Percentiles rank a stretch among this genome's conserved stretches.
These are phyloP conservation scores for Cryphonectria parasitica DNA, from an alignment of 2,329 filamentous ascomycete species.

Conservation along the genomic window DNA sequence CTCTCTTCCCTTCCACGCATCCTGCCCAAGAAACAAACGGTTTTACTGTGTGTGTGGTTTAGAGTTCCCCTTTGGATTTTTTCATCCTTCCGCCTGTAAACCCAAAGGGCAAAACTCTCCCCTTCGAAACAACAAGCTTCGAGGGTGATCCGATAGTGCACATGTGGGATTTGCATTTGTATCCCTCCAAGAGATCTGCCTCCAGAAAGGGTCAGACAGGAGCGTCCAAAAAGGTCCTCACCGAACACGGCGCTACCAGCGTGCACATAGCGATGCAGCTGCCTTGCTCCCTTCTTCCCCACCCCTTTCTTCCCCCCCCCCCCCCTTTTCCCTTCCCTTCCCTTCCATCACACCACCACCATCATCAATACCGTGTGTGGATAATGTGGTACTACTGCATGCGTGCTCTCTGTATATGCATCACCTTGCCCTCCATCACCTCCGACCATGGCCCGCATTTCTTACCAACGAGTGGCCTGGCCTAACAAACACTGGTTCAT, in stretches of 20 bases:
- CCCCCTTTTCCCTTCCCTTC: background rate
- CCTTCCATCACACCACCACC: background rate
- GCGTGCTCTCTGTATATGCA: slow-evolving; percentile 2
- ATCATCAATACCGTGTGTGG: background rate
- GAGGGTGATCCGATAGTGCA: background rate
- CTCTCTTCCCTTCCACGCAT: background rate
- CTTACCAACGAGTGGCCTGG: background rate
- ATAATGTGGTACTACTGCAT: background rate
- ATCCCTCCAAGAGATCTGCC: background rate
- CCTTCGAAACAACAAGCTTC: background rate
- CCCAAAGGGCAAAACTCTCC: background rate
- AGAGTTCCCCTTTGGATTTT: background rate
- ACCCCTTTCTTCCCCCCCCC: background rate
- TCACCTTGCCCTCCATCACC: slow-evolving; percentile 3
- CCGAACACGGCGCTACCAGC: background rate
- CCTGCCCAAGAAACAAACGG: background rate
- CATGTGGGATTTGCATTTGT: background rate
- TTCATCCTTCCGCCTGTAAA: background rate
- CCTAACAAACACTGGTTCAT: background rate
- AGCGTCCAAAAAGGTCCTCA: background rate
- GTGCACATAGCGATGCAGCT: background rate
- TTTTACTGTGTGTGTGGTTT: background rate
- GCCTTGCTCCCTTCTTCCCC: background rate
- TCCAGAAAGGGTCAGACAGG: background rate
- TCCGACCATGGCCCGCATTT: background rate